phyloP scores from a whole-genome alignment of 129 eudicot genomes.

The Oenanthe sinensis region DNA sequence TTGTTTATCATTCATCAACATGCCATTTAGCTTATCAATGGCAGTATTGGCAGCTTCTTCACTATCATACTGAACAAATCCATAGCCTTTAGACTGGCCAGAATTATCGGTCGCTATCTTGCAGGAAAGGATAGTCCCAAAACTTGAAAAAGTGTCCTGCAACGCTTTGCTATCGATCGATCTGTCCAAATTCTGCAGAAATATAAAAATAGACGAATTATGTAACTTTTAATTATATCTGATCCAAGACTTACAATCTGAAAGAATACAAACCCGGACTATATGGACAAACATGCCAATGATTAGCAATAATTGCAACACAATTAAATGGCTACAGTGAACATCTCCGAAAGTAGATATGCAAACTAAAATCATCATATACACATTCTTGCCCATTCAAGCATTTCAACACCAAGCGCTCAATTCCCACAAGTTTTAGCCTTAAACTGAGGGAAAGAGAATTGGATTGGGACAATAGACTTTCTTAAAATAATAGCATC shows the following conservation, averaged over 20 bases:
- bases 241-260: neutral
- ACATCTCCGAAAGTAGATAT: neutral
- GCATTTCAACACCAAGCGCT: neutral
- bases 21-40: constrained; percentile 41
- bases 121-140: constrained; percentile 44
- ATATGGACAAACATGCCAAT: neutral
- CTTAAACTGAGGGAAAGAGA: neutral
- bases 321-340: neutral
- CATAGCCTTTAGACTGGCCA: constrained; percentile 54
- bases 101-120: constrained; percentile 36
- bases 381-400: neutral
- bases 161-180: constrained; percentile 40
- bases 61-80: constrained; percentile 44
- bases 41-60: constrained; percentile 49
- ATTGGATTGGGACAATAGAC: neutral
- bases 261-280: neutral
- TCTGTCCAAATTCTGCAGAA: constrained; percentile 48
- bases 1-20: constrained; percentile 33
- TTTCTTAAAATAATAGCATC: neutral
- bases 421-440: neutral
- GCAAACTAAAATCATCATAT: neutral
- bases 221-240: neutral
- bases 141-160: constrained; percentile 36
- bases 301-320: neutral
- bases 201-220: neutral